Base-by-base conservation (phyloP, 495 filamentous ascomycete genomes). In the Podospora pseudopauciseta region DNA sequence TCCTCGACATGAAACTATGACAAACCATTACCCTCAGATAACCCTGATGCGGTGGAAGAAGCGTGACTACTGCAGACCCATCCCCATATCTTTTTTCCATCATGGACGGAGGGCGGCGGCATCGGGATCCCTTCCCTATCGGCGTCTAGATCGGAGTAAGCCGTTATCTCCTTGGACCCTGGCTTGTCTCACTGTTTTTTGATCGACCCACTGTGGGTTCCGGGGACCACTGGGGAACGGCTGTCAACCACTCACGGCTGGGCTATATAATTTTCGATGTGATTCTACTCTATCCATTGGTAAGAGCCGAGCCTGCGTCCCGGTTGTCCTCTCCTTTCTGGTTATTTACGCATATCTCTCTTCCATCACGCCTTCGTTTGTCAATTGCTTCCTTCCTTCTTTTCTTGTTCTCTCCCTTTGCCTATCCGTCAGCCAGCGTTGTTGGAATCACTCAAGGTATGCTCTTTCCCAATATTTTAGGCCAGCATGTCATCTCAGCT, bases 401-500 rank as follows among this genome's bases (percentile, higher is more conserved):
- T 70, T 39, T 57, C 39, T 57, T 56, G 26, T 57, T 60, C 26
- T 20, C 26, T 27, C 53, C 32, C 19, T 59, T 53, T 39, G 5
- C 58, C 61, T 64, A 53, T 64, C 55, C 39, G 11, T 28, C 65
- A 55, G 64, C 63, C 60, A 60, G 39, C 32, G 39, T 68, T 70
- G 69, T 67, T 30, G 59, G 64, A 57, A 65, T 58, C 67, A 63
- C 72, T 87, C 88, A 86, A 86, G 85, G 68, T 85, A 85, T 30
- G 80, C 82, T 78, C 84, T 84, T 71, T 79, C 83, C 65, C 81
- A 84, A 66, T 85, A 84, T 73, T 56, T 78, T 85, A 67, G 6
- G 6, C 27, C 26, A 4, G n/a, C 2, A 56, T 5, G 16, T 27
- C 28, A 20, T 23, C 54, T 26, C 55, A 58, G 23, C 55, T 5